Conservation (phyloP, 192 early-diverging fungal genomes). For the Backusella liffmaniae region DNA sequence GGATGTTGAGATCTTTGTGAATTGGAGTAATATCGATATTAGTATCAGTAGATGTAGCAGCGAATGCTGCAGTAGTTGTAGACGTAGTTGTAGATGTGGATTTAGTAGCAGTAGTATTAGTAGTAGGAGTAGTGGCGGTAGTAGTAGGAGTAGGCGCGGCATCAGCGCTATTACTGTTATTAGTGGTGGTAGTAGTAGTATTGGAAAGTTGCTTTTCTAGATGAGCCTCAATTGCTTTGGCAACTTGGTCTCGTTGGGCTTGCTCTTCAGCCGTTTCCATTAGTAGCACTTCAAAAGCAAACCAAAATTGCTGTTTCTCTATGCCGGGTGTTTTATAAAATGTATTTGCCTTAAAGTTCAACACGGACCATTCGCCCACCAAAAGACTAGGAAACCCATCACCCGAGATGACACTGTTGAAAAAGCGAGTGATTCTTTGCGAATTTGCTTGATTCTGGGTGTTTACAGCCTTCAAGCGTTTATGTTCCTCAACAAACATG, state of each 20-base stretch:
- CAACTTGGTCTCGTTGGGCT: conserved; percentile 31
- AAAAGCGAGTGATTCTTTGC: conserved; percentile 18
- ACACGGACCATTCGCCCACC: conserved; percentile 48
- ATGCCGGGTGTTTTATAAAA: conserved; percentile 46
- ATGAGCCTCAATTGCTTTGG: background rate
- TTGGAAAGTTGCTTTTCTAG: background rate
- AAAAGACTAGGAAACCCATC: conserved; percentile 46
- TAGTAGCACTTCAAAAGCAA: conserved; percentile 45
- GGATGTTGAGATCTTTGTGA: conserved; percentile 33
- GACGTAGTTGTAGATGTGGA: too few species aligned
- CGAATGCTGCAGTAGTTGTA: too few species aligned
- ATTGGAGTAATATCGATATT: conserved; percentile 6
- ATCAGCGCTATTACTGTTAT: background rate
- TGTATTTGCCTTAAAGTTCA: conserved; percentile 39
- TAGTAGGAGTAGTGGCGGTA: background rate
- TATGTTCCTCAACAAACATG: conserved; percentile 19
- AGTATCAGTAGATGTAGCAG: background rate
- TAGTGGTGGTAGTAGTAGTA: background rate
- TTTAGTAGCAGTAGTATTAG: background rate
- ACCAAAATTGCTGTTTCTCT: conserved; percentile 43
- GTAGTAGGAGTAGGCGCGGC: background rate
- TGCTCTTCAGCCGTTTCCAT: conserved; percentile 42
- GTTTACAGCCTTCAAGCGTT: conserved; percentile 10
- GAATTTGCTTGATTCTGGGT: background rate
- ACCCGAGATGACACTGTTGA: conserved; percentile 40